Base-by-base conservation (phyloP, 176 grass and related monocot species). In the Pontederia crassipes region DNA sequence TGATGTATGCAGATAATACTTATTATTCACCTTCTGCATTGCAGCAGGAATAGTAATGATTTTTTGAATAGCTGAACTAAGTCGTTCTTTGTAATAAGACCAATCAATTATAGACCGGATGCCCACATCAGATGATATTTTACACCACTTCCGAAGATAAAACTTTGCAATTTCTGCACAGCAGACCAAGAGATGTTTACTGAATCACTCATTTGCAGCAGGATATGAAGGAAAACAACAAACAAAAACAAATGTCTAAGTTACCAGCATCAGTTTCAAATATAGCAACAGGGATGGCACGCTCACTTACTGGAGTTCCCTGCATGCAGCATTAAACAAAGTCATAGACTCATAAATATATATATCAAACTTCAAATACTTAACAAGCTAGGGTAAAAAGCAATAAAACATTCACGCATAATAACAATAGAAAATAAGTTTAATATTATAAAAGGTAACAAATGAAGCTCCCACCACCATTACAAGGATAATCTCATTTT, bases 11-110 rank as follows among this genome's bases (percentile, higher is more conserved):
- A 40, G 32, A 40, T 4, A 40, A 7, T 40, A 40, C 32, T 40
- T 40, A 7, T 7, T 3, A 40, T 7, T 40, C 10, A 87, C 92
- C 87, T 96, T 96, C 75, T 96, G 87, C 92, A 96, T 96, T 74
- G 92, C 92, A 61, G 92, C 87, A 76, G 87, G 87, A 78, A 90
- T 96, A 54, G 87, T 96, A 74, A 96, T 96, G 71, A 96, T 96
- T 79, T 96, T 96, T 75, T 96, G 92, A 74, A 96, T 88, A 79
- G 83, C 62, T 29, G 87, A 90, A 70, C 80, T 85, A 76, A 96
- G 76, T 46, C 87, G 83, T 78, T 87, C 83, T 59, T 85, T 96
- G 73, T 90, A 96, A 66, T 96, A 96, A 48, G 92, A 88, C 92
- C 92, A 96, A 82, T 96, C 92, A 75, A 96, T 70, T 54, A 90